Evolutionary conservation across 2,329 filamentous ascomycete species (phyloP), one percentile per base, ranked within the genome.

Genomic region (Phoma sp.): DNA sequence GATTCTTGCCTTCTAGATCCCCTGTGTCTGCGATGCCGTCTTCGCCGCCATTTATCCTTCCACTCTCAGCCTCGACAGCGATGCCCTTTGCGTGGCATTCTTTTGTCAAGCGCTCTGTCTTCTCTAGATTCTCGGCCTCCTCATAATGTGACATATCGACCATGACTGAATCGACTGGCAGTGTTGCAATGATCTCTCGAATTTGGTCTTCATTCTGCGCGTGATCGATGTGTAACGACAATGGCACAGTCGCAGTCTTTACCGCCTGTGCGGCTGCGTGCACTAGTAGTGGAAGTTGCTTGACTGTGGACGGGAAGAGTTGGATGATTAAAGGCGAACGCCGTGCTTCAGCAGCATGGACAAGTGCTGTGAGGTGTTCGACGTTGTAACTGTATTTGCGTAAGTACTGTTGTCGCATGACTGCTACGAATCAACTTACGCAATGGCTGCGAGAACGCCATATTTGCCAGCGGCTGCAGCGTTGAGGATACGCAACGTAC

Each of bases 131-230:
- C 74, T 90, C 87, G 59, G 88, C 86, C 73, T 89, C 86, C 62
- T 89, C 87, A 64, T 88, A 85, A 71, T 90, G 88, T 51, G 82
- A 85, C 87, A 91, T 91, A 71, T 91, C 88, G 0, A 91, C 84
- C 88, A 91, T 91, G 70, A 91, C 90, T 59, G 82, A 85, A 73
- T 91, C 88, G 63, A 90, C 90, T 2, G 77, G 76, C 4, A 82
- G 79, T n/a, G 84, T 80, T 6, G 67, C 60, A 5, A 74, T 74
- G 24, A 78, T 78, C 31, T 67, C 67, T 57, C 73, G 72, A 48
- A 79, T 77, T 29, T 80, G 71, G 3, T 73, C 75, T 2, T 75
- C 75, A 61, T 78, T 71, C 53, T 80, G 78, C 2, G 78, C 78
- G 57, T 81, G 78, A 51, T 81, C 78, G 62, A 81, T 77, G 63